phyloP scores from a whole-genome alignment of 2,329 filamentous ascomycete genomes.

The Pezicula radicicola region DNA sequence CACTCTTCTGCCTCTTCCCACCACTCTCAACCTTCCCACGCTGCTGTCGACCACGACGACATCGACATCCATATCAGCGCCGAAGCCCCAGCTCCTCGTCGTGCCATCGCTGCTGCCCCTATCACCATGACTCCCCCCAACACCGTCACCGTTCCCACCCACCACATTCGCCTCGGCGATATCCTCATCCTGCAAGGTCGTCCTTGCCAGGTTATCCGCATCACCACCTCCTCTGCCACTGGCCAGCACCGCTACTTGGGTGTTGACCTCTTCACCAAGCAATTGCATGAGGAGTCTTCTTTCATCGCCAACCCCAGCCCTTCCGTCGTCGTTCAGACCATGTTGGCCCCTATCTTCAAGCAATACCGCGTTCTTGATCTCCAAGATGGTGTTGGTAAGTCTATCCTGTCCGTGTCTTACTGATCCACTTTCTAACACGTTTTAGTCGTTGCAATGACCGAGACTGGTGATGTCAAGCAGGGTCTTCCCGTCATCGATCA shows the following conservation, averaged over 20 bases:
- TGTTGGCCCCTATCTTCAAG: slow-evolving; percentile 99
- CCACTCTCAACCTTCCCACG: too few relatives aligned
- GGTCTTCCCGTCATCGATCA: slow-evolving; percentile 90
- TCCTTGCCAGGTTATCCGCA: slow-evolving; percentile 99
- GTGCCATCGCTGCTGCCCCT: background rate
- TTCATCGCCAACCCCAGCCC: slow-evolving; percentile 97
- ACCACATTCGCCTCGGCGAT: slow-evolving; percentile 99
- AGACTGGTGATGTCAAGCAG: slow-evolving; percentile 97
- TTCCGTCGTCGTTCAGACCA: slow-evolving; percentile 97
- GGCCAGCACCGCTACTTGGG: slow-evolving; percentile 99
- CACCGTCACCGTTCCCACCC: slow-evolving; percentile 97
- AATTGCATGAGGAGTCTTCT: slow-evolving; percentile 97
- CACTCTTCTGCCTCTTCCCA: background rate
- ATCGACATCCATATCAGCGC: slow-evolving; percentile 1
- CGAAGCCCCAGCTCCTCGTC: background rate
- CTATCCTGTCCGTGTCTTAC: slow-evolving; percentile 8
- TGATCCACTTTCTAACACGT: slow-evolving; percentile 8
- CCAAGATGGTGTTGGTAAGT: slow-evolving; percentile 68
- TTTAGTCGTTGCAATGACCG: slow-evolving; percentile 92
- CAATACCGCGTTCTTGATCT: slow-evolving; percentile 99
- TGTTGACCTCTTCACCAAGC: slow-evolving; percentile 99
- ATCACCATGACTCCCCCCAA: slow-evolving; percentile 47
- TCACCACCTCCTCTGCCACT: slow-evolving; percentile 95
- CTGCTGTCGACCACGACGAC: background rate
- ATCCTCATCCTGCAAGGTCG: slow-evolving; percentile 98